Evolutionary conservation across 495 filamentous ascomycete genomes (phyloP).

Genomic region (Neurospora sp.): DNA sequence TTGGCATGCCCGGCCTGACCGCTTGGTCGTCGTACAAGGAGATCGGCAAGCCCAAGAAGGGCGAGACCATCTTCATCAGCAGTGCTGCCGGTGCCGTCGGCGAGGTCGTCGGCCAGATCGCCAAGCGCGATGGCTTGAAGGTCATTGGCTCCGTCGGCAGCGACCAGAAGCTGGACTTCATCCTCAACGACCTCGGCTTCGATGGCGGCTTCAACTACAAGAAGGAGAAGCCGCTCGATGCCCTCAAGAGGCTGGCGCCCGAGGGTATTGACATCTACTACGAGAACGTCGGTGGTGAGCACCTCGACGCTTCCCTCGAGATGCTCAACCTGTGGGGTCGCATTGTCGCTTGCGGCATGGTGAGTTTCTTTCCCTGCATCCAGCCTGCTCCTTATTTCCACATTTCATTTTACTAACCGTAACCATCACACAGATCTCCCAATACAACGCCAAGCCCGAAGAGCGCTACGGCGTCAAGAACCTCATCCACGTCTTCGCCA

Average conservation of each 20-base stretch:
- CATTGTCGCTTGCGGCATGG: conserved; percentile 48
- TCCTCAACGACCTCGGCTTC: conserved; percentile 54
- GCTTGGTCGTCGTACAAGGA: conserved; percentile 72
- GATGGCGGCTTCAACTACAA: conserved; percentile 66
- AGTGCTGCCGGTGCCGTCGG: conserved; percentile 79
- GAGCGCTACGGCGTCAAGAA: conserved; percentile 63
- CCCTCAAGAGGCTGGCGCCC: conserved; percentile 63
- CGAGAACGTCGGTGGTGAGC: conserved; percentile 89
- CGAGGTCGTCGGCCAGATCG: conserved; percentile 72
- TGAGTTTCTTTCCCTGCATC: conserved; percentile 9
- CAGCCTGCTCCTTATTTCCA: background rate
- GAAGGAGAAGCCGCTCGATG: conserved; percentile 53
- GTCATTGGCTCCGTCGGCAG: conserved; percentile 64
- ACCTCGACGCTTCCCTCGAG: conserved; percentile 65
- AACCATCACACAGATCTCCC: conserved; percentile 44
- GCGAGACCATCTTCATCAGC: conserved; percentile 80
- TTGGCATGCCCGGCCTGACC: conserved; percentile 84
- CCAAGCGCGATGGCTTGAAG: conserved; percentile 75
- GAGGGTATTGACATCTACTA: conserved; percentile 90
- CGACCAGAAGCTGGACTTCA: conserved; percentile 60
- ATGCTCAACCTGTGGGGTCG: conserved; percentile 61
- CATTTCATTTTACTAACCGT: conserved; percentile 21
- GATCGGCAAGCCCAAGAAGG: conserved; percentile 77
- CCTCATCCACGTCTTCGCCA: conserved; percentile 39
- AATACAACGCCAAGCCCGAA: conserved; percentile 56